phyloP scores from a whole-genome alignment of 164 flowering plant species.

The Vitis cinerea region DNA sequence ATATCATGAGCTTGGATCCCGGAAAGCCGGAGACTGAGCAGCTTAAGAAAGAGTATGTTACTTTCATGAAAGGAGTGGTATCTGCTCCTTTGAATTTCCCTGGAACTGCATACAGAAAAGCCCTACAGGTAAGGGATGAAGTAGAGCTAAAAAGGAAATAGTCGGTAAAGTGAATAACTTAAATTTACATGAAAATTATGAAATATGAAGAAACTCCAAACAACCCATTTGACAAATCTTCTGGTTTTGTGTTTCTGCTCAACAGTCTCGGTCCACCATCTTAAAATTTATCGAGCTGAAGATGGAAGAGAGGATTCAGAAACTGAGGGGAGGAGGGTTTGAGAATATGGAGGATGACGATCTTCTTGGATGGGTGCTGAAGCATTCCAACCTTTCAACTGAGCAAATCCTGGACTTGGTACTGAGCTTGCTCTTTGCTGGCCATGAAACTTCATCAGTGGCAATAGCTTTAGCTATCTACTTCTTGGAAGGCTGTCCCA shows the following conservation, averaged over 20 bases:
- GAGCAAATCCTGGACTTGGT: conserved; percentile 89
- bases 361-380: conserved; percentile 86
- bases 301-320: conserved; percentile 63
- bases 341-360: conserved; percentile 61
- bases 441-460: conserved; percentile 93
- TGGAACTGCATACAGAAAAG: conserved; percentile 81
- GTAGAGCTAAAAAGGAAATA: too few species aligned
- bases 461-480: conserved; percentile 82
- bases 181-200: not conserved
- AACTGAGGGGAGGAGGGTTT: conserved; percentile 21
- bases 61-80: conserved; percentile 97
- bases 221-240: not conserved
- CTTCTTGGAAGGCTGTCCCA: conserved; percentile 70
- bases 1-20: conserved; percentile 92
- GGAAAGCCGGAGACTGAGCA: conserved; percentile 74
- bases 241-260: not conserved
- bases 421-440: conserved; percentile 87
- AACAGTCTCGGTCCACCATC: conserved; percentile 76
- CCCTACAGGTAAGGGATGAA: conserved; percentile 44
- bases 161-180: not conserved
- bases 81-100: conserved; percentile 86
- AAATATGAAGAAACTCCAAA: too few species aligned
- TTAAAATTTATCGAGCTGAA: conserved; percentile 66
- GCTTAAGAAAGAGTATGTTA: conserved; percentile 80
- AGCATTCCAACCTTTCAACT: conserved; percentile 76